Evolutionary conservation across 208 protist species (phyloP).

Genomic region (Lotmaria passim): DNA sequence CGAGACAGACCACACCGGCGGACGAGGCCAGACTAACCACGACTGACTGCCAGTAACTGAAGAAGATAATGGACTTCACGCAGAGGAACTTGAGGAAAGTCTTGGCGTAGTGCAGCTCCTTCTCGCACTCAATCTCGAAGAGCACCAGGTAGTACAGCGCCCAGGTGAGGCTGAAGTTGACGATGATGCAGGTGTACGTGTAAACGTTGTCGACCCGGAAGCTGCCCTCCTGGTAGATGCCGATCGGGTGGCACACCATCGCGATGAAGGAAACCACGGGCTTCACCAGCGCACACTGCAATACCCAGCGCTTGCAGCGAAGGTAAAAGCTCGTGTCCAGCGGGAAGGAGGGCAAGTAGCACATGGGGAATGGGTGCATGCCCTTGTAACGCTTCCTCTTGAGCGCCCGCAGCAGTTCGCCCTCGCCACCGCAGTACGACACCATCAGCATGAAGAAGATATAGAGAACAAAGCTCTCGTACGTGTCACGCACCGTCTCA

Average conservation of each 20-base stretch:
- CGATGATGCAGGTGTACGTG: constrained; percentile 83
- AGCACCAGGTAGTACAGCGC: constrained; percentile 89
- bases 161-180: constrained; percentile 83
- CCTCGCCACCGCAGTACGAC: constrained; percentile 87
- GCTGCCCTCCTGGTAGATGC: constrained; percentile 73
- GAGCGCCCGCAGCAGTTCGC: constrained; percentile 77
- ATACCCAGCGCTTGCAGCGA: constrained; percentile 88
- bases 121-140: constrained; percentile 82
- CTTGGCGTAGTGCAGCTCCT: constrained; percentile 84
- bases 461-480: constrained; percentile 93
- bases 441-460: constrained; percentile 93
- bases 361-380: constrained; percentile 77
- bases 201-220: constrained; percentile 75
- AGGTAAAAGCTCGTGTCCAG: constrained; percentile 81
- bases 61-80: constrained; percentile 91
- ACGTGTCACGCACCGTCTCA: constrained; percentile 82
- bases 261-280: constrained; percentile 73
- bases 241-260: constrained; percentile 63
- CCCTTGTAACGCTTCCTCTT: constrained; percentile 78
- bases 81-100: constrained; percentile 90
- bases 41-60: constrained; percentile 89
- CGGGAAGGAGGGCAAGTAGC: constrained; percentile 63
- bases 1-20: constrained; percentile 58
- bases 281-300: constrained; percentile 91
- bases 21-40: constrained; percentile 56